Evolutionary conservation across 2,329 filamentous ascomycete genomes (phyloP).

Genomic region (Phyllosticta citribraziliensis): DNA sequence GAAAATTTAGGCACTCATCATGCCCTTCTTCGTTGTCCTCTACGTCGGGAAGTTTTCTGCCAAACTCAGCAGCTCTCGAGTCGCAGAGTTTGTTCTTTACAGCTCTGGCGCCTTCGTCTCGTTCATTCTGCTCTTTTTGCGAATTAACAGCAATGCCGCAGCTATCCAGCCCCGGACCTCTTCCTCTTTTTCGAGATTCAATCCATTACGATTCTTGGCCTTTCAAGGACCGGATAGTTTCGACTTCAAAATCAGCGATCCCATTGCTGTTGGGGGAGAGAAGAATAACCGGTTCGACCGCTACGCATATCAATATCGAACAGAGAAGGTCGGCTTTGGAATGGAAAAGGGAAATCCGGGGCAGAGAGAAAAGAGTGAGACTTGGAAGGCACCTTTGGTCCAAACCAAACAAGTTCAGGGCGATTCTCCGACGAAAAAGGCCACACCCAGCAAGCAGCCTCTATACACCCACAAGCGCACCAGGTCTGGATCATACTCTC

Average conservation of each 20-base stretch:
- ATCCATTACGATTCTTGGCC: slow-evolving; percentile 35
- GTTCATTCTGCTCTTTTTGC: slow-evolving; percentile 56
- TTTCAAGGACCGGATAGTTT: slow-evolving; percentile 36
- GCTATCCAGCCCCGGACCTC: slow-evolving; percentile 42
- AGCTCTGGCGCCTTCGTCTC: slow-evolving; percentile 56
- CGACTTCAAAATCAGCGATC: slow-evolving; percentile 32
- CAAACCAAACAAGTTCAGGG: background rate
- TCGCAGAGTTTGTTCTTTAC: slow-evolving; percentile 56
- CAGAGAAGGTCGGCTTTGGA: slow-evolving; percentile 26
- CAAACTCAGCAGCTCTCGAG: slow-evolving; percentile 47
- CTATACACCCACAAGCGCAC: background rate
- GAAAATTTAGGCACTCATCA: slow-evolving; percentile 44
- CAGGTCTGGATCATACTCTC: slow-evolving; percentile 18
- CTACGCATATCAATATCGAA: slow-evolving; percentile 21
- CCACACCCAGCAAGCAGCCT: background rate
- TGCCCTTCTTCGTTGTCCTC: slow-evolving; percentile 53
- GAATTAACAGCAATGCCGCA: slow-evolving; percentile 50
- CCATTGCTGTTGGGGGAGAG: slow-evolving; percentile 18
- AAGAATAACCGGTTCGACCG: slow-evolving; percentile 18
- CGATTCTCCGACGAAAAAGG: slow-evolving; percentile 1
- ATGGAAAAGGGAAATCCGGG: slow-evolving; percentile 13
- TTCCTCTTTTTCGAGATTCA: slow-evolving; percentile 32
- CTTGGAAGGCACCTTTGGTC: background rate
- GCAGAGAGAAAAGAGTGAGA: background rate
- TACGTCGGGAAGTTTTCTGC: slow-evolving; percentile 34